These are phyloP conservation scores for Cotoneaster glaucophyllus DNA, from an alignment of 306 rosid genomes.

Conservation along the genomic window DNA sequence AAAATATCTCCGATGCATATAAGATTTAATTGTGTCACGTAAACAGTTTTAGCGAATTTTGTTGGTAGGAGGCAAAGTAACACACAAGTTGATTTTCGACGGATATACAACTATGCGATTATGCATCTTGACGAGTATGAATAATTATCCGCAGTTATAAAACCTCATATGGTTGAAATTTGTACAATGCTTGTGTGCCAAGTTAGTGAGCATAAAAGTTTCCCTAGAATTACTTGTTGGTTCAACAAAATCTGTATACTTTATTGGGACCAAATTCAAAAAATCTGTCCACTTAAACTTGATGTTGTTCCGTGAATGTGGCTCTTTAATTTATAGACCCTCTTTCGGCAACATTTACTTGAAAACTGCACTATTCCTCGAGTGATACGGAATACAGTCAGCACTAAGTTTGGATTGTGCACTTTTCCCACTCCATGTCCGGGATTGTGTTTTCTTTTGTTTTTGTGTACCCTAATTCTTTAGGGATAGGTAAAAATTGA, in stretches of 20 bases:
- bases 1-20: no score
- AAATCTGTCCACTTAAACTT: not conserved
- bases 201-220: not conserved
- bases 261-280: not conserved
- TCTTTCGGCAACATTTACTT: no score
- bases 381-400: constrained; percentile 1
- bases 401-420: constrained; percentile 7
- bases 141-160: no score
- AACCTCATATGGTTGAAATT: no score
- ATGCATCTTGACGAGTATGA: no score
- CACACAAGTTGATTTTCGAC: no score
- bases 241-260: not conserved
- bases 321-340: not conserved
- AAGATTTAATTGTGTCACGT: no score
- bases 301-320: not conserved
- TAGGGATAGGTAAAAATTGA: no score
- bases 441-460: not conserved
- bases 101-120: no score
- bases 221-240: not conserved
- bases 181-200: not conserved
- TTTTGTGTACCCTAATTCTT: no score
- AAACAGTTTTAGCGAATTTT: no score
- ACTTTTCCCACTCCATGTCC: constrained; percentile 4
- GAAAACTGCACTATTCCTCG: not conserved
- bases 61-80: no score